Evolutionary conservation across 148 eudicot genomes (phyloP).

Genomic region (Vaccinium darrowii): DNA sequence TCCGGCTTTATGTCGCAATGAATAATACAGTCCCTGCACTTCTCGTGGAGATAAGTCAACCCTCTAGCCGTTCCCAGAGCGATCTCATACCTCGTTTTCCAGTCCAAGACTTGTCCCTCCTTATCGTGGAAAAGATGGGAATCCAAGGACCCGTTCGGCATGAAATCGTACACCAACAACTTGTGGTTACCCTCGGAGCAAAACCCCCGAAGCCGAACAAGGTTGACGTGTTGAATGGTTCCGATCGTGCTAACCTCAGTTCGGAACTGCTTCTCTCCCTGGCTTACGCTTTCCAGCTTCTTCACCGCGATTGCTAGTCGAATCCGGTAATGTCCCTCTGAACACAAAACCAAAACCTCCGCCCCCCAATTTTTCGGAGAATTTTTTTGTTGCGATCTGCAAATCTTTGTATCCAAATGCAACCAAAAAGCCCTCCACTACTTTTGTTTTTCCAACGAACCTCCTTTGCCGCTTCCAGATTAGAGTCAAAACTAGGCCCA

Average conservation of each 20-base stretch:
- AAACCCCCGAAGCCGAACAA: slow-evolving; percentile 65
- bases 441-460: too few relatives aligned
- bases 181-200: slow-evolving; percentile 47
- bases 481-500: neutral
- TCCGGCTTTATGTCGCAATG: slow-evolving; percentile 49
- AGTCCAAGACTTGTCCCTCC: slow-evolving; percentile 14
- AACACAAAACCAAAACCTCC: slow-evolving; percentile 73
- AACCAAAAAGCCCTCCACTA: slow-evolving; percentile 45
- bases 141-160: slow-evolving; percentile 16
- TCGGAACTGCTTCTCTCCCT: slow-evolving; percentile 68
- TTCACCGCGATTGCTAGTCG: slow-evolving; percentile 54
- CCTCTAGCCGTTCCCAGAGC: slow-evolving; percentile 45
- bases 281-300: slow-evolving; percentile 52
- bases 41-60: slow-evolving; percentile 41
- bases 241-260: slow-evolving; percentile 72
- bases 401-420: slow-evolving; percentile 53
- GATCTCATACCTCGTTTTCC: slow-evolving; percentile 43
- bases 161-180: slow-evolving; percentile 60
- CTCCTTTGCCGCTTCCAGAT: slow-evolving; percentile 12
- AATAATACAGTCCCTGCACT: slow-evolving; percentile 44
- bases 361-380: slow-evolving; percentile 55
- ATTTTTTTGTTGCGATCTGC: slow-evolving; percentile 52
- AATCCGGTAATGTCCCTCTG: slow-evolving; percentile 56
- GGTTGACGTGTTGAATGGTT: slow-evolving; percentile 62
- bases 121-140: slow-evolving; percentile 25